Base-by-base conservation (phyloP, 1,139 yeast genomes). In the Lodderomyces orthopsilosis region DNA sequence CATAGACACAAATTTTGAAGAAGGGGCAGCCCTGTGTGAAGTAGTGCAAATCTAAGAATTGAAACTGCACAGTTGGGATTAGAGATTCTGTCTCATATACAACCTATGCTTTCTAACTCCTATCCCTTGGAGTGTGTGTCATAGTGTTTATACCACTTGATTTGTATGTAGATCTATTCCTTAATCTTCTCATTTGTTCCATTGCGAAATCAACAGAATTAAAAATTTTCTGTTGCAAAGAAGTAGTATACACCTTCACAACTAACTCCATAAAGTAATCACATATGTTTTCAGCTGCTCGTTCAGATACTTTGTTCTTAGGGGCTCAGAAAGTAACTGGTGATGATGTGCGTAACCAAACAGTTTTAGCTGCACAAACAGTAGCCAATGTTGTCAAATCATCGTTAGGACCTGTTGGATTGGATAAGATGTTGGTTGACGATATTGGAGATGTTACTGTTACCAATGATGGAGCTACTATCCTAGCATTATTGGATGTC, bases 391-490 rank as follows among this genome's bases (percentile, higher is more conserved):
- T 94, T 37, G 97, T 94, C 52, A 94, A 93, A 66, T 85, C 97
- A 17, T 90, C 98, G 2, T 73, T 94, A 49, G 99, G 99, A 6
- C 99, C 99, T 7, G 98, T 93, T 35, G 99, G 99, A 19, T 76
- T 94, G 46, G 99, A 94, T 68, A 94, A 94, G 72, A 93, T 94
- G 97, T 77, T 94, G 47, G 99, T 94, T 40, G 99, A 94, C 66
- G 98, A 94, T 62, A 94, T 94, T 68, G 98, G 98, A 49, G 99
- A 94, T 68, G 98, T 94, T 40, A 91, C 97, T 6, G 98, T 94
- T 43, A 94, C 99, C 42, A 94, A 94, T 62, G 99, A 94, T 65
- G 99, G 99, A 51, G 98, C 99, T 45, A 94, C 98, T 7, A 94
- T 94, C 53, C 74, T 94, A 51, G 78, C 93, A 9, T 70, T 94